These are phyloP conservation scores for Aureobasidium pullulans DNA, from an alignment of 2,329 filamentous ascomycete species.

Conservation along the genomic window DNA sequence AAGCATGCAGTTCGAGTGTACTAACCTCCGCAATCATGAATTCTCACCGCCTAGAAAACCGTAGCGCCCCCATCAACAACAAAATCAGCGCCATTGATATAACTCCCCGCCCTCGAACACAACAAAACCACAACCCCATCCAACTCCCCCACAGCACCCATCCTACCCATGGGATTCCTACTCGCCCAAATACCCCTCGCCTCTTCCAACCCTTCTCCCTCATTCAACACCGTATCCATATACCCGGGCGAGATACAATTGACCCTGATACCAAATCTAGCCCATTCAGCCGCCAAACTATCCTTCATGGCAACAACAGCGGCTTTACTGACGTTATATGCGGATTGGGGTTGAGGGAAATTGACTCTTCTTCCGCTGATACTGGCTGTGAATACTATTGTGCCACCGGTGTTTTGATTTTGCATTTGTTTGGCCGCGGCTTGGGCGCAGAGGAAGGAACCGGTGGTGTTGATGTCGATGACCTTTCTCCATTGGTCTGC, in stretches of 20 bases:
- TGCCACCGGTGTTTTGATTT: conserved; percentile 44
- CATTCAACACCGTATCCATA: conserved; percentile 68
- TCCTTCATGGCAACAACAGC: conserved; percentile 57
- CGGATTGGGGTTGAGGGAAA: conserved; percentile 59
- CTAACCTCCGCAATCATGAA: neutral
- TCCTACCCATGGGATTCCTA: conserved; percentile 33
- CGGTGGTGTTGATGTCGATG: conserved; percentile 65
- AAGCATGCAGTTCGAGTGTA: neutral
- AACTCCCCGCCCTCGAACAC: conserved; percentile 28
- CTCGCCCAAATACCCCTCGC: conserved; percentile 27
- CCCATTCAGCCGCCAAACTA: conserved; percentile 67
- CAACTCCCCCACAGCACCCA: conserved; percentile 31
- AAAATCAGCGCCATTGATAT: conserved; percentile 32
- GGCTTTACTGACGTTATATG: conserved; percentile 59
- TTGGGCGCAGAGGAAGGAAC: conserved; percentile 62
- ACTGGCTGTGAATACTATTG: conserved; percentile 59
- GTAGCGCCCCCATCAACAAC: conserved; percentile 28
- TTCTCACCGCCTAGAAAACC: neutral
- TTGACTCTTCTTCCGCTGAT: conserved; percentile 64
- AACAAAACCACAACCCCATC: conserved; percentile 32
- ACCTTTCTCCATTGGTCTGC: conserved; percentile 54
- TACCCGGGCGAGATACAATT: conserved; percentile 67
- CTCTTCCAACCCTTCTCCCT: conserved; percentile 28
- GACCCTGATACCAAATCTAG: conserved; percentile 60
- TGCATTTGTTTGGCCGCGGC: conserved; percentile 54